Conservation (phyloP, 345 rosid species). For the Melaleuca quinquenervia region DNA sequence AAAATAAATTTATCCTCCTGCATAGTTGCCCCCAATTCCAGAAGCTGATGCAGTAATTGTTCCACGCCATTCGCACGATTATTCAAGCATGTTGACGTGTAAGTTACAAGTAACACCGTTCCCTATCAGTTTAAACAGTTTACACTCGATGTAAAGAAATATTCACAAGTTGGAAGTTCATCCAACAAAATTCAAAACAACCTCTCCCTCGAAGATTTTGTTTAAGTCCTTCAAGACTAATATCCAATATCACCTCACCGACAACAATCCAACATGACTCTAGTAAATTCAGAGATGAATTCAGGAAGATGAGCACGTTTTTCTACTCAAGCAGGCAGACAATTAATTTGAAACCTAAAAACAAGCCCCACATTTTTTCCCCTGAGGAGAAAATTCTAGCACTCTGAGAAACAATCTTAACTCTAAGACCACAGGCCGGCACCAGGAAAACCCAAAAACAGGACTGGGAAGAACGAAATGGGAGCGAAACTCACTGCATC, state of each 20-base stretch:
- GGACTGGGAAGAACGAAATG: not conserved
- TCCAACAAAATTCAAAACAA: not conserved
- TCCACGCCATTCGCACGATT: not conserved
- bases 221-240: not conserved
- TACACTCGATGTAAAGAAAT: not conserved
- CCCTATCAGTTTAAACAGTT: not conserved
- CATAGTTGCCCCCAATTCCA: not conserved
- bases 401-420: not conserved
- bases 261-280: not conserved
- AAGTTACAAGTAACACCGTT: not conserved
- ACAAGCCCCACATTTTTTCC: not conserved
- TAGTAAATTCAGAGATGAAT: not conserved
- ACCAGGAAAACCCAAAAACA: not conserved
- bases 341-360: not conserved
- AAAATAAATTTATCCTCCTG: not conserved
- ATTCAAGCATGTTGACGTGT: not conserved
- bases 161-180: not conserved
- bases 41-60: not conserved
- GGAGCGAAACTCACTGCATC: slow-evolving; percentile 65
- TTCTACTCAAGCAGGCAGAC: not conserved
- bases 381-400: not conserved
- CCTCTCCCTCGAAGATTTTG: not conserved
- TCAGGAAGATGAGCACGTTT: not conserved
- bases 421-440: not conserved
- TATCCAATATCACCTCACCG: not conserved